Percentiles rank a stretch among this genome's conserved stretches.
Conservation (phyloP, 2,329 filamentous ascomycete genomes). For the Aspergillus pseudoviridinutans region DNA sequence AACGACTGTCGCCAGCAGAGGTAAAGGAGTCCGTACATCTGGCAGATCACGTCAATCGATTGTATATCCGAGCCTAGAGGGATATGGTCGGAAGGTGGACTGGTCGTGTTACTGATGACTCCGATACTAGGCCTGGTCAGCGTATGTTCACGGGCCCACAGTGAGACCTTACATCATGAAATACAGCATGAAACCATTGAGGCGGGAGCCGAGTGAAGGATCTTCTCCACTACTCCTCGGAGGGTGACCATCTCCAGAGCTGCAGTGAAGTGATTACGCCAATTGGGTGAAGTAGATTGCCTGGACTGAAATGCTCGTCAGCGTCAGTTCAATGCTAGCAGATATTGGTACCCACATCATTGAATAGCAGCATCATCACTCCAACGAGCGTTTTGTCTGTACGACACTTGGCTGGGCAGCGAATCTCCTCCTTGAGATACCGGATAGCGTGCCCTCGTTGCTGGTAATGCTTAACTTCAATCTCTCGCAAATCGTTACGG, state of each 20-base stretch:
- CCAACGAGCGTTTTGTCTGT: constrained; percentile 4
- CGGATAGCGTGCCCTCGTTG: constrained; percentile 5
- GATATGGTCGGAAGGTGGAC: constrained; percentile 3
- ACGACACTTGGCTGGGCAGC: background rate
- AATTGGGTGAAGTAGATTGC: constrained; percentile 4
- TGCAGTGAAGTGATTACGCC: constrained; percentile 4
- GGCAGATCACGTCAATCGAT: background rate
- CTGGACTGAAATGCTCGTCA: background rate
- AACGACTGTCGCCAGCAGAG: background rate
- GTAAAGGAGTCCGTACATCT: constrained; percentile 1
- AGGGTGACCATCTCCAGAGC: constrained; percentile 4
- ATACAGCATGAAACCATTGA: constrained; percentile 2
- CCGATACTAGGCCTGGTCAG: background rate
- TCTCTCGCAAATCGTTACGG: background rate
- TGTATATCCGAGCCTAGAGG: background rate
- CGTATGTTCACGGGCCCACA: background rate
- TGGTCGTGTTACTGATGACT: constrained; percentile 8
- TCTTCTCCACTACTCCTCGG: constrained; percentile 1
- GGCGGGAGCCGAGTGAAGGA: background rate
- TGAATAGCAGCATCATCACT: constrained; percentile 6
- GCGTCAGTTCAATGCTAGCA: no score
- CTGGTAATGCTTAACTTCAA: constrained; percentile 2
- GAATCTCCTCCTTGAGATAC: background rate
- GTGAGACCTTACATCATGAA: constrained; percentile 4
- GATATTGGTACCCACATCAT: constrained; percentile 1